Evolutionary conservation across 352 stramenopile genomes (phyloP), one percentile per base, ranked within the genome.

Genomic region (Phytopythium kandeliae): DNA sequence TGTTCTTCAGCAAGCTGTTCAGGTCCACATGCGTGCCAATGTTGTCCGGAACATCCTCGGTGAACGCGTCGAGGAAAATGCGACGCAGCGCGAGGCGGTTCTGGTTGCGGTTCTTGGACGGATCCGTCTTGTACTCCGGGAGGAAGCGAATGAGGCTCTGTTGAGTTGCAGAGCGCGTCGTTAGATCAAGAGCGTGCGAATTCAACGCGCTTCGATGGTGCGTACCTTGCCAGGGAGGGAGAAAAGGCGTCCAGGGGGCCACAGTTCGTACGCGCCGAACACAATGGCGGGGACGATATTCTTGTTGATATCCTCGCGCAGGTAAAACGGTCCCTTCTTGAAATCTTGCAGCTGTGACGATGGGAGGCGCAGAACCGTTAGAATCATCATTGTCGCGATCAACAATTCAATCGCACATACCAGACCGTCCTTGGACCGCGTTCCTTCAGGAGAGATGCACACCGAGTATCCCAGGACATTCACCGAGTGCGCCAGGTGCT

Each of bases 311-410:
- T 91, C 80, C 22, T 90, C 78, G 25, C 78, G 76, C 50, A 93
- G 54, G 55, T 93, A 92, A 59, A 93, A 93, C 25, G 83, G 83
- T 1, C 83, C 83, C 52, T 93, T 93, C 64, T 93, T 93, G 60
- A 93, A 93, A 41, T 90, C 78, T 69, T 90, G 78, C 26, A 93
- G 63, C 77, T 89, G 50, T 45, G 15, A 16, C 10, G 12, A 36
- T 30, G 12, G 49, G 13, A 13, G 51, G 30, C 12, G 21, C 28
- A 11, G 15, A 46, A 4, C 4, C 16, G 40, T 44, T 4, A 24
- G 13, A 37, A 5, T 6, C 5, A 40, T 19, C 13, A 13, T 35
- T 22, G 8, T 33, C 30, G 44, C 22, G 12, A 19, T n/a, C 7
- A 25, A 48, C 13, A 28, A 41, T 25, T 15, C n/a, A 31, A 28